Conservation (phyloP, 176 grass and related monocot genomes). For the Phoenix roebelenii region DNA sequence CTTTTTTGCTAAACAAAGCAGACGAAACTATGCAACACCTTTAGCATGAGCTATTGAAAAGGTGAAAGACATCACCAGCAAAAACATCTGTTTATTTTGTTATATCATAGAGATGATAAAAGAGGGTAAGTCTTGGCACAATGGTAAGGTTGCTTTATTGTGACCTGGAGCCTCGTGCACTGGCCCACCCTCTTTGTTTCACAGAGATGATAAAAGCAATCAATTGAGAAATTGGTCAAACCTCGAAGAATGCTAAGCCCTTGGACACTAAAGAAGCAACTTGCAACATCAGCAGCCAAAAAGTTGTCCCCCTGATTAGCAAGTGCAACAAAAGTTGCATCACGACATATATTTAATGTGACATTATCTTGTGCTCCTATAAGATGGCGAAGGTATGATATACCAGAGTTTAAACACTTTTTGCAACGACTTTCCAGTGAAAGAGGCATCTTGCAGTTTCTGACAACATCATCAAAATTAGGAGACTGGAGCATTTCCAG, state of each 20-base stretch:
- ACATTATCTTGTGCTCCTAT: slow-evolving; percentile 77
- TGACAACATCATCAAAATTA: slow-evolving; percentile 61
- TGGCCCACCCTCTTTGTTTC: too few relatives aligned
- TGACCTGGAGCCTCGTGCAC: too few relatives aligned
- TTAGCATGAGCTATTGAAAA: not conserved
- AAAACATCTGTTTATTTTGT: too few relatives aligned
- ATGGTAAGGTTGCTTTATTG: too few relatives aligned
- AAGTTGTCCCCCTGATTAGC: slow-evolving; percentile 51
- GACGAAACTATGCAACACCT: too few relatives aligned
- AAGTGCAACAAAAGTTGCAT: slow-evolving; percentile 75
- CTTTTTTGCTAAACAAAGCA: too few relatives aligned
- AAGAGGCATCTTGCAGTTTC: slow-evolving; percentile 69
- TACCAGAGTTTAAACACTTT: slow-evolving; percentile 85
- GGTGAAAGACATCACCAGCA: too few relatives aligned
- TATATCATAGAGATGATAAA: not conserved
- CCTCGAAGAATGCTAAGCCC: slow-evolving; percentile 64
- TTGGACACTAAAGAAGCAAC: slow-evolving; percentile 88
- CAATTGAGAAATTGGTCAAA: slow-evolving; percentile 16
- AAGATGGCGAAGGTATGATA: slow-evolving; percentile 66
- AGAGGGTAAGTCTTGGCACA: not conserved
- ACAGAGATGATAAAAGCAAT: not conserved
- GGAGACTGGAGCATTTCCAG: slow-evolving; percentile 96
- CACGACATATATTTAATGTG: slow-evolving; percentile 68
- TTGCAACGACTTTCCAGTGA: slow-evolving; percentile 83
- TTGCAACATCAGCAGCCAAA: slow-evolving; percentile 53